Evolutionary conservation across 1,284 basidiomycete genomes (phyloP), one percentile per base, ranked within the genome.

Genomic region (Ceratobasidium sp.): DNA sequence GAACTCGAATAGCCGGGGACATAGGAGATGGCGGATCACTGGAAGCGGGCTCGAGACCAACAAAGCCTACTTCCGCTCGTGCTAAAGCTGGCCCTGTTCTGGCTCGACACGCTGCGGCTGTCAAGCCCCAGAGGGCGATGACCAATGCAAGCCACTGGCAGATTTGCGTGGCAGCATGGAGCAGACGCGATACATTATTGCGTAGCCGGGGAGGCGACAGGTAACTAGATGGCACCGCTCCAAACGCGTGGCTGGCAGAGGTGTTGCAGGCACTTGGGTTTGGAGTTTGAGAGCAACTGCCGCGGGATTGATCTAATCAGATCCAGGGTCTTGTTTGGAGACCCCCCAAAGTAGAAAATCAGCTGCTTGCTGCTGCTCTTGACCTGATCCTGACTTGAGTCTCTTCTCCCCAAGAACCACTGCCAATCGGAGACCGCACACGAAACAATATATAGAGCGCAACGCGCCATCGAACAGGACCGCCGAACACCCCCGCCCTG

Each of bases 11-110:
- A 70, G 14, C 67, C 67, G 67, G 28, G 30, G 55, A 30, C 67
- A 18, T 50, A 70, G 67, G 67, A 70, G 55, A 70, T 70, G n/a
- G 67, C 67, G 67, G 67, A 70, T 70, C 67, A 70, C 55, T 59
- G 55, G 55, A 70, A 58, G 67, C 28, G 12, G 9, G 18, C 39
- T 6, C 55, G 55, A 39, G 45, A 21, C 55, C 32, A 59, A 39
- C 12, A 12, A 39, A 9, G 28, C 52, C 26, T 45, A 69, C 41
- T 61, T 45, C 65, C 53, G 39, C 39, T 18, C 18, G 53, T 55
- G 4, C 39, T 57, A 41, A 26, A 52, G 52, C 28, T 69, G 65
- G 50, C 5, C 26, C 5, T 10, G 55, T 41, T 58, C 55, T 58
- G 32, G 55, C 34, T n/a, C n/a, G n/a, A n/a, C 21, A 28, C 23